phyloP scores from a whole-genome alignment of 2,329 filamentous ascomycete genomes.

The Talaromyces funiculosus region DNA sequence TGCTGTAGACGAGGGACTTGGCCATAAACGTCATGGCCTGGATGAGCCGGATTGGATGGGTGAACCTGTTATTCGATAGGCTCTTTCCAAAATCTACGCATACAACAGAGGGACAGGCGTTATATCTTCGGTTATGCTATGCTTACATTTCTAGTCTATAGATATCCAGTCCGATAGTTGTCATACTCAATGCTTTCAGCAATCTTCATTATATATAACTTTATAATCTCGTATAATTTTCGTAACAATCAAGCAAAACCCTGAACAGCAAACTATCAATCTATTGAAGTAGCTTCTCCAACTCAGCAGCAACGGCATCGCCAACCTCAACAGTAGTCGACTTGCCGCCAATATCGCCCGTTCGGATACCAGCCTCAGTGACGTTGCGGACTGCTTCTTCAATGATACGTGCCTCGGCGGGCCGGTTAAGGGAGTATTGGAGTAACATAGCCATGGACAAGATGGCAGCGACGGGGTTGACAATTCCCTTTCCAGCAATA shows the following conservation, averaged over 20 bases:
- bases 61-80: conserved; percentile 43
- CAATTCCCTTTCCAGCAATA: conserved; percentile 84
- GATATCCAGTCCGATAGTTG: conserved; percentile 10
- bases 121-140: background rate
- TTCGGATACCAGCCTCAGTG: conserved; percentile 72
- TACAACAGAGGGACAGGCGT: background rate
- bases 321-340: conserved; percentile 72
- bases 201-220: background rate
- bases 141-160: background rate
- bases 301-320: conserved; percentile 70
- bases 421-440: conserved; percentile 79
- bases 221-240: conserved; percentile 1
- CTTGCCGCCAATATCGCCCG: conserved; percentile 77
- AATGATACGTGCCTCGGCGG: conserved; percentile 69
- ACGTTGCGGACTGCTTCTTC: conserved; percentile 75
- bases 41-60: conserved; percentile 47
- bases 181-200: background rate
- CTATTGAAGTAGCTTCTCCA: conserved; percentile 58
- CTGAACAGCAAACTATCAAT: background rate
- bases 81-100: background rate
- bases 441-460: conserved; percentile 94
- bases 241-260: background rate
- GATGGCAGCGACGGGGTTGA: conserved; percentile 88
- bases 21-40: conserved; percentile 25
- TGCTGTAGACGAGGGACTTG: conserved; percentile 15